phyloP scores from a whole-genome alignment of 768 basidiomycete species.

The Lactarius psammicola region DNA sequence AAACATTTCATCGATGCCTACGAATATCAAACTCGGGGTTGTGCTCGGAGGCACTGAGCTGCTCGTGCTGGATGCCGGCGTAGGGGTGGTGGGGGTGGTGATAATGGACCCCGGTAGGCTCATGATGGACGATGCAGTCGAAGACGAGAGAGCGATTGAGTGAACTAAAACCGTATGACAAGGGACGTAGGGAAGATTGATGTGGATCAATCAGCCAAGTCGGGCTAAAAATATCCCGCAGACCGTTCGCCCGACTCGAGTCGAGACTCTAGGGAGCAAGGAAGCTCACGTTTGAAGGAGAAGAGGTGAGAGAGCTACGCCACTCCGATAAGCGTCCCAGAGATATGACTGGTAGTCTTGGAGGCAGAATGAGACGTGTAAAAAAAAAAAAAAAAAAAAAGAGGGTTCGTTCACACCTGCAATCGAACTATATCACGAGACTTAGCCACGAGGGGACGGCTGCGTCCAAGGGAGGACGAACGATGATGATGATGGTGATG shows the following conservation, averaged over 20 bases:
- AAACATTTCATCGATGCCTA: conserved; percentile 33
- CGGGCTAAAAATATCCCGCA: not conserved
- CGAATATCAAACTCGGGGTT: not conserved
- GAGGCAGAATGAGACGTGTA: not conserved
- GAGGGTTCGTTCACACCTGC: not conserved
- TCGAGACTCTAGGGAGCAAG: not conserved
- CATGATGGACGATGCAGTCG: conserved; percentile 13
- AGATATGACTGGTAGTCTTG: not conserved
- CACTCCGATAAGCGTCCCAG: not conserved
- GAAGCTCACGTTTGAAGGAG: conserved; percentile 4
- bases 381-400: conserved; percentile 7
- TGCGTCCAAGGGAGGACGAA: not conserved
- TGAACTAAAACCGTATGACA: not conserved
- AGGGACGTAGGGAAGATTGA: not conserved
- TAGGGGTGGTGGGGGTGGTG: not conserved
- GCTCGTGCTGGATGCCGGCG: not conserved
- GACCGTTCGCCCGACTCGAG: not conserved
- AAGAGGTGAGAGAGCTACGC: not conserved
- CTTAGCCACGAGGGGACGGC: not conserved
- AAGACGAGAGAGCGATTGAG: not conserved
- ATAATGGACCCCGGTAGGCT: not conserved
- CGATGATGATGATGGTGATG: not conserved
- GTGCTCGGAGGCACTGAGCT: not conserved
- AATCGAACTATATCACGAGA: not conserved
- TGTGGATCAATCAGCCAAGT: not conserved